Evolutionary conservation across 164 flowering plant genomes (phyloP), one percentile per base, ranked within the genome.

Genomic region (Warburgia ugandensis): DNA sequence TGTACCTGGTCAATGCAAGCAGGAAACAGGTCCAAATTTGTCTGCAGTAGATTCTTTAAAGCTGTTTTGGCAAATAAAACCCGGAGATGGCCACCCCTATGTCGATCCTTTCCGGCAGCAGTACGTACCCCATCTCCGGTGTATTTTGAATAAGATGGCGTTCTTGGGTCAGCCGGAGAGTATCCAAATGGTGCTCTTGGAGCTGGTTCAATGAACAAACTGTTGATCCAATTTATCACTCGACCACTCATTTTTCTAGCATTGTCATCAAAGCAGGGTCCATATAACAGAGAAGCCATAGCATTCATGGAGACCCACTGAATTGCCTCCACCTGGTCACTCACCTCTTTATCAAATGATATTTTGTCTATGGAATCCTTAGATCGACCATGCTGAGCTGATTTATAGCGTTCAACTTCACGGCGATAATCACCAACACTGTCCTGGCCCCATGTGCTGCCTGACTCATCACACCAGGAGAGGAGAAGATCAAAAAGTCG

Each of bases 241-340:
- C 94, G 68, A 40, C 99, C 99, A 62, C 97, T 77, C 97, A 94
- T 89, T 69, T 89, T 94, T 63, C 97, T 79, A 4, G 96, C 99
- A 72, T 79, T 86, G 60, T 94, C 99, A 81, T 94, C 99, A 75
- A 94, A 84, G 68, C 99, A 94, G 50, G 97, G 94, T 29, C 97
- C 97, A 69, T 89, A 86, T 29, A 94, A 65, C 28, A 94, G 74
- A 12, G 99, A 88, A 58, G 97, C 94, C 91, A 94, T 75, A 30
- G 97, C 99, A 80, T 79, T 86, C 92, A 84, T 80, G 49, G 99
- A 84, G 22, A 87, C 95, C 97, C 97, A 86, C 69, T 94, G 99
- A 47, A 94, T 83, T 32, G 94, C 92, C 66, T 94, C 99, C 55
- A 86, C 74, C 63, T 94, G 99, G 60, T 94, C 99, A 58, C 50